Conservation (phyloP, 2,329 filamentous ascomycete genomes). For the Lachnellula occidentalis region DNA sequence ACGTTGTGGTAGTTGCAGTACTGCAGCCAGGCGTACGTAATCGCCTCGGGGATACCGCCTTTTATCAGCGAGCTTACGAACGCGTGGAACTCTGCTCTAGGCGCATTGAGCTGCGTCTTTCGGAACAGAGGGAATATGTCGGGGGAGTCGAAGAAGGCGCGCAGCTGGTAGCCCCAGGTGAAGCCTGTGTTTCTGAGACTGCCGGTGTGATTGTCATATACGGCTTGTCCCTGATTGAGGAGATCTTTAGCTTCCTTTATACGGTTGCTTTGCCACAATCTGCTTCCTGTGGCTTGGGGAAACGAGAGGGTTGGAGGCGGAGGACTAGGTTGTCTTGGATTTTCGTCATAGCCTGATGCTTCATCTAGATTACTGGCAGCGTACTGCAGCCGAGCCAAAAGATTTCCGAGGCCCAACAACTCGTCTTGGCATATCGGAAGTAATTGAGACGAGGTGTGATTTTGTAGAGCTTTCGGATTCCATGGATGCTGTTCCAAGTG, state of each 20-base stretch:
- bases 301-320: not conserved
- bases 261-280: not conserved
- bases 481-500: no score
- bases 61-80: not conserved
- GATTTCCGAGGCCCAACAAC: no score
- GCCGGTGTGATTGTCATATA: not conserved
- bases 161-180: not conserved
- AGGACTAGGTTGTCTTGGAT: not conserved
- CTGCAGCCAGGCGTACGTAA: not conserved
- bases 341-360: no score
- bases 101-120: not conserved
- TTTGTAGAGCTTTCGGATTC: no score
- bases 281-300: not conserved
- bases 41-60: not conserved
- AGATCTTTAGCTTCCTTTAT: not conserved
- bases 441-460: no score
- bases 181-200: not conserved
- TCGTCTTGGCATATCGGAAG: no score
- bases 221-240: not conserved
- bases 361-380: no score
- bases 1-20: not conserved
- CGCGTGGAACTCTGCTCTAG: not conserved
- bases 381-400: no score
- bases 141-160: constrained; percentile 4
- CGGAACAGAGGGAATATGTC: constrained; percentile 4